These are phyloP conservation scores for Gigaspora rosea DNA, from an alignment of 192 early-diverging fungal species.

Conservation along the genomic window DNA sequence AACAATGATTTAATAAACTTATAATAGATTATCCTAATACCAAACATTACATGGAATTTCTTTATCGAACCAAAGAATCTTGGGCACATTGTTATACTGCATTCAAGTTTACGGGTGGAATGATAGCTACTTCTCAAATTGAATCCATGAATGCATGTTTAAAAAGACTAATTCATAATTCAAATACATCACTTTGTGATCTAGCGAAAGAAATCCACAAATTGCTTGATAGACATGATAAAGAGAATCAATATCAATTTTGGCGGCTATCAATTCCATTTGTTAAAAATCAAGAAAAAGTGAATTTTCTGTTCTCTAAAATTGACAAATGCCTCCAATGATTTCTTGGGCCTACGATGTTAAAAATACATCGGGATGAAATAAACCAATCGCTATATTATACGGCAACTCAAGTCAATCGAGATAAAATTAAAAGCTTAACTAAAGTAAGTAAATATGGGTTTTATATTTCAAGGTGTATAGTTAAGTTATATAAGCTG, in stretches of 20 bases:
- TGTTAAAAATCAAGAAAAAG: no score
- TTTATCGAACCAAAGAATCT: background rate
- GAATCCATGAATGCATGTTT: conserved; percentile 1
- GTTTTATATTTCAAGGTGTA: no score
- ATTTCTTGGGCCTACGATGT: background rate
- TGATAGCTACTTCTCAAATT: background rate
- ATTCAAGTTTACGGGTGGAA: background rate
- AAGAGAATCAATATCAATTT: no score
- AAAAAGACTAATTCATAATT: background rate
- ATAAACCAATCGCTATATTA: background rate
- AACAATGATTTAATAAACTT: background rate
- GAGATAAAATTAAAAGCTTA: no score
- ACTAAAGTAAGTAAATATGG: no score
- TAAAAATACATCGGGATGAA: background rate
- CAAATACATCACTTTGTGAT: background rate
- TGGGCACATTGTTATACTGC: background rate
- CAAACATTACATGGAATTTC: background rate
- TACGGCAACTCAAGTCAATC: background rate
- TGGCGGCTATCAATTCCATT: no score
- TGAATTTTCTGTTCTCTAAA: no score
- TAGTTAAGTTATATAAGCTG: no score
- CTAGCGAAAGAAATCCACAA: no score
- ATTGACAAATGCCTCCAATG: background rate
- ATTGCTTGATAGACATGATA: no score
- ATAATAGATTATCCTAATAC: background rate